These are phyloP conservation scores for Neurospora sublineolata DNA, from an alignment of 495 filamentous ascomycete genomes.

Conservation along the genomic window DNA sequence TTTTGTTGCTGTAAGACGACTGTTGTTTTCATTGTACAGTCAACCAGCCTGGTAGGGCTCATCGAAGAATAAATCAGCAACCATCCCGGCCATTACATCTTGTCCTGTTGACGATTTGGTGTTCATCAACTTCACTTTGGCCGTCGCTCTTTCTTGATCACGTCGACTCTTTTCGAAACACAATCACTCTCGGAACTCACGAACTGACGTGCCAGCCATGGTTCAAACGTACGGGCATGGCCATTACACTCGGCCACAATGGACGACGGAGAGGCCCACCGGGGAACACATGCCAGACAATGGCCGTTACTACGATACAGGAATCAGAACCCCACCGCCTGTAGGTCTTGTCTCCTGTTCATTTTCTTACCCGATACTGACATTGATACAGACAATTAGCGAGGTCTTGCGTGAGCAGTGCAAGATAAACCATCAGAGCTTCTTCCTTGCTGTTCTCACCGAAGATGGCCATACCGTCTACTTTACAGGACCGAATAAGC, in stretches of 20 bases:
- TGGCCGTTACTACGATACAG: constrained; percentile 5
- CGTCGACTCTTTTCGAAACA: background rate
- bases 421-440: constrained; percentile 23
- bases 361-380: constrained; percentile 6
- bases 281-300: constrained; percentile 9
- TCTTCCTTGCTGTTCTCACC: constrained; percentile 24
- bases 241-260: constrained; percentile 9
- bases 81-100: background rate
- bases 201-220: background rate
- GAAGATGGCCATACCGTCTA: constrained; percentile 20
- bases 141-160: background rate
- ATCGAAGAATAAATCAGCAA: background rate
- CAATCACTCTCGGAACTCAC: background rate
- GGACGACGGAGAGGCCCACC: constrained; percentile 11
- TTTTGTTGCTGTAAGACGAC: background rate
- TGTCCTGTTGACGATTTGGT: background rate
- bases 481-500: constrained; percentile 20
- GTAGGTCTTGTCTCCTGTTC: constrained; percentile 4
- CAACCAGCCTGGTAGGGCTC: background rate
- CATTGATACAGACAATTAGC: constrained; percentile 22
- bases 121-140: background rate
- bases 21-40: background rate
- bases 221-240: constrained; percentile 4
- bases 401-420: constrained; percentile 29
- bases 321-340: constrained; percentile 10